A percentile compares a stretch with the other conserved stretches of the same genome.
Evolutionary conservation across 2,329 filamentous ascomycete genomes (phyloP).

Genomic region (Colletotrichum brevisporum): DNA sequence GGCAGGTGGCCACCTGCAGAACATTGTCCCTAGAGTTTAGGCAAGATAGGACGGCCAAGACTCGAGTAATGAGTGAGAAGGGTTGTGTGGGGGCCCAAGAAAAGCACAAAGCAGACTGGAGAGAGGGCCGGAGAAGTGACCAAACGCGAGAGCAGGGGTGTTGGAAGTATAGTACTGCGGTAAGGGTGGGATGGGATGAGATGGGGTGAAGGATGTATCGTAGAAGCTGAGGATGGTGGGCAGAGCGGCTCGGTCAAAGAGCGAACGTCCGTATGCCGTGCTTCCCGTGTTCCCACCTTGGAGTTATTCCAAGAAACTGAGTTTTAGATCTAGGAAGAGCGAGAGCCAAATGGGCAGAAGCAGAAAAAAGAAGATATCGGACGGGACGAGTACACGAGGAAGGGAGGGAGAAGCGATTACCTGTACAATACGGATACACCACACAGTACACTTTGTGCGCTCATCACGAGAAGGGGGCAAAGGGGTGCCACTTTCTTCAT

Average conservation of each 20-base stretch:
- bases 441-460: conserved; percentile 3
- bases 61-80: conserved; percentile 35
- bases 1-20: conserved; percentile 29
- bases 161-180: neutral
- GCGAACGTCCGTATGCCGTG: conserved; percentile 20
- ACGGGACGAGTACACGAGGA: conserved; percentile 7
- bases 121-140: conserved; percentile 21
- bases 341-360: conserved; percentile 31
- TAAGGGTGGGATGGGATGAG: conserved; percentile 2
- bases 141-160: conserved; percentile 17
- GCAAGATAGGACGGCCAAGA: conserved; percentile 37
- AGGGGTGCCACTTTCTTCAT: conserved; percentile 11
- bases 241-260: conserved; percentile 29
- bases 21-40: conserved; percentile 31
- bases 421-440: conserved; percentile 7
- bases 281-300: conserved; percentile 17
- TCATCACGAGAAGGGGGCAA: conserved; percentile 8
- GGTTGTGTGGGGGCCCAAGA: conserved; percentile 31
- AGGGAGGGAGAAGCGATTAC: conserved; percentile 2
- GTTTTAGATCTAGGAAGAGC: conserved; percentile 16
- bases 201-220: conserved; percentile 14
- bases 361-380: conserved; percentile 27
- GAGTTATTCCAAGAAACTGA: conserved; percentile 10
- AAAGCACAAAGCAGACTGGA: neutral
- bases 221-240: conserved; percentile 23